These are phyloP conservation scores for Acanthochlamys bracteata DNA, from an alignment of 106 monocot genomes.

Conservation along the genomic window DNA sequence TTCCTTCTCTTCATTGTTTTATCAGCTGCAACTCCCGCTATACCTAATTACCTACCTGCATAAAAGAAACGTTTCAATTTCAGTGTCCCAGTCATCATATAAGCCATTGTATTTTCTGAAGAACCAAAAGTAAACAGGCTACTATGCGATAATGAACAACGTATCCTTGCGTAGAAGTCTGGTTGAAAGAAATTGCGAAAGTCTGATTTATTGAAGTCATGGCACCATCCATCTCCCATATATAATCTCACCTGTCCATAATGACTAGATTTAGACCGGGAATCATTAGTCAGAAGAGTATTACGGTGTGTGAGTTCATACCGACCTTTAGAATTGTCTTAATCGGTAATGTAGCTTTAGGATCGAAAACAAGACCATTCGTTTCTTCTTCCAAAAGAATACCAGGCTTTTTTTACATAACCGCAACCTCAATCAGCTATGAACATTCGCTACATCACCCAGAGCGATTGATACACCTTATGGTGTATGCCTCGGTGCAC, in stretches of 20 bases:
- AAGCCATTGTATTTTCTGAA: too few species aligned
- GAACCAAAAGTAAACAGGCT: too few species aligned
- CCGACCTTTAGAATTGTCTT: slow-evolving; percentile 41
- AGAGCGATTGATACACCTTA: too few species aligned
- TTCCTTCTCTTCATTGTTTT: slow-evolving; percentile 2
- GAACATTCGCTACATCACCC: too few species aligned
- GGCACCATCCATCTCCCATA: slow-evolving; percentile 71
- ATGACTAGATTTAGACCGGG: background rate
- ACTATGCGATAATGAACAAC: too few species aligned
- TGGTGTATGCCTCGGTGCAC: too few species aligned
- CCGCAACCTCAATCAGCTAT: slow-evolving; percentile 61
- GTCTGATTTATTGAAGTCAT: slow-evolving; percentile 31
- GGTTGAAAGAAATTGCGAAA: slow-evolving; percentile 53
- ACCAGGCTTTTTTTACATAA: slow-evolving; percentile 52
- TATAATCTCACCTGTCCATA: slow-evolving; percentile 44
- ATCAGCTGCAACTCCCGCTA: slow-evolving; percentile 43
- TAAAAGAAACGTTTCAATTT: background rate
- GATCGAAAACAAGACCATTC: slow-evolving; percentile 3
- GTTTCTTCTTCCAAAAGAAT: slow-evolving; percentile 24
- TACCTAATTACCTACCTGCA: slow-evolving; percentile 45
- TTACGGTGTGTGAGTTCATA: too few species aligned
- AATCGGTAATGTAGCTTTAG: slow-evolving; percentile 20
- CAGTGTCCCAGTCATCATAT: too few species aligned
- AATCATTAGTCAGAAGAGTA: too few species aligned
- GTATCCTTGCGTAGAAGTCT: slow-evolving; percentile 60